Evolutionary conservation across 768 basidiomycete genomes (phyloP).

Genomic region (Boletus subparvulus): DNA sequence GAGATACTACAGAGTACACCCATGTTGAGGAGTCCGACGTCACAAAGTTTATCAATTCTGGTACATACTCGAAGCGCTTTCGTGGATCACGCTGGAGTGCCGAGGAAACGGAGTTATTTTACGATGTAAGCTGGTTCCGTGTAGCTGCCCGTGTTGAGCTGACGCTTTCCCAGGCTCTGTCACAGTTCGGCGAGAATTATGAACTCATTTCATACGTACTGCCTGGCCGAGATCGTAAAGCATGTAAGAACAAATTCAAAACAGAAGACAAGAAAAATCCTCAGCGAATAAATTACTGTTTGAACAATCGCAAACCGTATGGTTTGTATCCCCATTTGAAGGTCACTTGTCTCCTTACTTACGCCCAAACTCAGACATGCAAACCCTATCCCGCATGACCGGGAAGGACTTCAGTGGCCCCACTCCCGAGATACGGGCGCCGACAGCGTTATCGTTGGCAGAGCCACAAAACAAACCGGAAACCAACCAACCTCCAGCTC

Average conservation of each 20-base stretch:
- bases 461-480: slow-evolving; percentile 17
- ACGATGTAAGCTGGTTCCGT: slow-evolving; percentile 53
- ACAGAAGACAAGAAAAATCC: slow-evolving; percentile 82
- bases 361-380: slow-evolving; percentile 52
- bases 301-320: slow-evolving; percentile 75
- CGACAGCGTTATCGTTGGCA: slow-evolving; percentile 34
- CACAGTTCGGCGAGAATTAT: slow-evolving; percentile 90
- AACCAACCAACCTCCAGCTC: neutral
- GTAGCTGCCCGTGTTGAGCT: neutral
- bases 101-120: slow-evolving; percentile 90
- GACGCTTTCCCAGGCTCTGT: slow-evolving; percentile 61
- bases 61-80: slow-evolving; percentile 75
- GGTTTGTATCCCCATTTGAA: slow-evolving; percentile 44
- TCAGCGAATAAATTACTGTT: slow-evolving; percentile 68
- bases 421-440: slow-evolving; percentile 61
- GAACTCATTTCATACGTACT: slow-evolving; percentile 86
- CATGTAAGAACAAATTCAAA: slow-evolving; percentile 93
- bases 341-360: neutral
- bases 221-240: slow-evolving; percentile 81
- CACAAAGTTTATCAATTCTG: slow-evolving; percentile 83
- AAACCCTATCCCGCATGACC: slow-evolving; percentile 72
- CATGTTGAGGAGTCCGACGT: slow-evolving; percentile 82
- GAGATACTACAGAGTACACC: slow-evolving; percentile 68
- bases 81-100: slow-evolving; percentile 85
- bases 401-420: slow-evolving; percentile 86